These are phyloP conservation scores for Bassia scoparia DNA, from an alignment of 148 eudicot genomes.

Conservation along the genomic window DNA sequence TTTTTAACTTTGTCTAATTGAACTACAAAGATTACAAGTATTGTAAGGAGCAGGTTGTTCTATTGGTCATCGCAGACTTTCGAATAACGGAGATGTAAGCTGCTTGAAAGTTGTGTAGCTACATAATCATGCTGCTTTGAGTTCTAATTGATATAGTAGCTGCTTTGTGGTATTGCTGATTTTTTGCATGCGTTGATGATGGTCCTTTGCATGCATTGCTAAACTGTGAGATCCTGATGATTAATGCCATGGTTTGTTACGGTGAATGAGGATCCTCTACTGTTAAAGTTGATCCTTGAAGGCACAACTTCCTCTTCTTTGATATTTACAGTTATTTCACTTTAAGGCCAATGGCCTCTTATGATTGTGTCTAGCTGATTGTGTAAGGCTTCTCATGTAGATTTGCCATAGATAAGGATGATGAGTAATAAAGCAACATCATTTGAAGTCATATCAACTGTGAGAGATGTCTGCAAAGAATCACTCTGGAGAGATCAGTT, in stretches of 20 bases:
- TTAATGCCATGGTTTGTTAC: constrained; percentile 28
- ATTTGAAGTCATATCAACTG: constrained; percentile 91
- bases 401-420: constrained; percentile 83
- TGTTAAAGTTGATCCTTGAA: constrained; percentile 93
- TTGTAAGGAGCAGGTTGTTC: constrained; percentile 91
- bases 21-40: constrained; percentile 63
- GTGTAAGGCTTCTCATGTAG: constrained; percentile 35
- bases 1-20: constrained; percentile 15
- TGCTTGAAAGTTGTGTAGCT: constrained; percentile 4
- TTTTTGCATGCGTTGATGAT: background rate
- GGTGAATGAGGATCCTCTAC: constrained; percentile 97
- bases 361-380: constrained; percentile 16
- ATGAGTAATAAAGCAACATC: constrained; percentile 95
- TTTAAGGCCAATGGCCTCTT: constrained; percentile 2
- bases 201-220: background rate
- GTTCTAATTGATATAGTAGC: background rate
- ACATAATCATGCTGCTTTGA: background rate
- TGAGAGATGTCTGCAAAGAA: constrained; percentile 92
- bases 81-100: constrained; percentile 87
- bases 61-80: constrained; percentile 87
- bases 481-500: constrained; percentile 98
- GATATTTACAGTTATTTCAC: background rate
- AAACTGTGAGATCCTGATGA: background rate
- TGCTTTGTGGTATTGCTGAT: constrained; percentile 5
- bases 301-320: constrained; percentile 36